Evolutionary conservation across 148 eudicot species (phyloP).

Genomic region (Rhododendron kiyosumense): DNA sequence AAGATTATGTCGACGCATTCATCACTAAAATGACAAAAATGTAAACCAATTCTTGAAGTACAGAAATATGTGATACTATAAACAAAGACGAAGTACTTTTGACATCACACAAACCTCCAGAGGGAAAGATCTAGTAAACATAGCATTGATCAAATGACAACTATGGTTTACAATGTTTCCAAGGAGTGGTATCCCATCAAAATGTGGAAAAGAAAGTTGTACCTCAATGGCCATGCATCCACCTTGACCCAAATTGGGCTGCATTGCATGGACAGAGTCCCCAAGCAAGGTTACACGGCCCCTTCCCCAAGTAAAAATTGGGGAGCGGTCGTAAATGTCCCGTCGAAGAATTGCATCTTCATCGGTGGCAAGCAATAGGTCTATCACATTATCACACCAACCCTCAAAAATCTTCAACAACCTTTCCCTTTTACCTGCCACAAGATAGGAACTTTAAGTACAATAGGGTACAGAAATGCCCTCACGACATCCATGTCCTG

Average conservation of each 20-base stretch:
- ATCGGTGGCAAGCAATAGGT: constrained; percentile 65
- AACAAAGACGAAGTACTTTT: neutral
- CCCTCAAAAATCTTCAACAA: constrained; percentile 72
- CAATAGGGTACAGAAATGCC: neutral
- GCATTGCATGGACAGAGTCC: constrained; percentile 98
- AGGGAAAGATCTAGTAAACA: neutral
- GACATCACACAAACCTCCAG: neutral
- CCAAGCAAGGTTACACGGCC: constrained; percentile 94
- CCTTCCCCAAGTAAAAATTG: constrained; percentile 75
- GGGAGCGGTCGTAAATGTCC: constrained; percentile 83
- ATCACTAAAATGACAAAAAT: neutral
- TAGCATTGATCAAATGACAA: neutral
- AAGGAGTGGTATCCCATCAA: neutral
- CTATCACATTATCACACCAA: constrained; percentile 95
- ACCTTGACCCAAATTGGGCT: constrained; percentile 98
- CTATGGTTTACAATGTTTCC: neutral
- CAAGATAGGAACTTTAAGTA: constrained; percentile 2
- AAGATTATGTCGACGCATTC: neutral
- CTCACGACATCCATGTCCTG: neutral
- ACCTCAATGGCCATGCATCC: constrained; percentile 99
- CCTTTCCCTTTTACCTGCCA: constrained; percentile 82
- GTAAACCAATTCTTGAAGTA: neutral
- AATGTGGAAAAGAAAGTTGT: constrained; percentile 7
- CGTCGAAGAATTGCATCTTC: constrained; percentile 95
- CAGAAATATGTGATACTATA: neutral